Evolutionary conservation across 2,329 filamentous ascomycete genomes (phyloP).

Genomic region (Myriangium duriaei): DNA sequence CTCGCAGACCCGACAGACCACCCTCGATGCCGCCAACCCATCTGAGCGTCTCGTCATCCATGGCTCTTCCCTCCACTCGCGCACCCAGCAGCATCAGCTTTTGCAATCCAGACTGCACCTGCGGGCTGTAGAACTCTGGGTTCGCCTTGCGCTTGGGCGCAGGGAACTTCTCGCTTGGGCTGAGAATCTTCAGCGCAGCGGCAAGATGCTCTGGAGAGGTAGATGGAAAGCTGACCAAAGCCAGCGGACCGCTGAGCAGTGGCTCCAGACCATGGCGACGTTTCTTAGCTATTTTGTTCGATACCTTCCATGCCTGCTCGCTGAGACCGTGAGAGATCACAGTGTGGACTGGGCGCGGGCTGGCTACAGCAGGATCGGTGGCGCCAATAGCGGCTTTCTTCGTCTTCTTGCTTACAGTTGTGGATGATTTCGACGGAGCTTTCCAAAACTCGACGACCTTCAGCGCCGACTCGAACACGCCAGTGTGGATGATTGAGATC

Average conservation of each 20-base stretch:
- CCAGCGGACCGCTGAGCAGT: slow-evolving; percentile 69
- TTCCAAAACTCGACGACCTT: slow-evolving; percentile 72
- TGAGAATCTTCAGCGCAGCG: slow-evolving; percentile 63
- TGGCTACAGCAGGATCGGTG: slow-evolving; percentile 22
- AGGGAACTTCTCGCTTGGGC: slow-evolving; percentile 62
- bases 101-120: slow-evolving; percentile 67
- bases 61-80: slow-evolving; percentile 71
- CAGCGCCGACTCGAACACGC: slow-evolving; percentile 76
- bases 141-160: slow-evolving; percentile 63
- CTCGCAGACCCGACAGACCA: slow-evolving; percentile 66
- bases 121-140: slow-evolving; percentile 68
- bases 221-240: slow-evolving; percentile 64
- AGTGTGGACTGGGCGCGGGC: slow-evolving; percentile 23
- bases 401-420: slow-evolving; percentile 11
- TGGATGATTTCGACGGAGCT: slow-evolving; percentile 18
- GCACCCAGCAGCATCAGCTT: slow-evolving; percentile 83
- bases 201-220: slow-evolving; percentile 78
- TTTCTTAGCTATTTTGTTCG: slow-evolving; percentile 32
- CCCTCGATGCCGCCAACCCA: slow-evolving; percentile 70
- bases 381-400: background rate
- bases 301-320: slow-evolving; percentile 38
- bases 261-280: slow-evolving; percentile 54
- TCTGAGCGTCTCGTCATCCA: slow-evolving; percentile 59
- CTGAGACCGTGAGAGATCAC: slow-evolving; percentile 47
- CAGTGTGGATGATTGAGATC: slow-evolving; percentile 74